phyloP scores from a whole-genome alignment of 2,329 filamentous ascomycete species.

The Colletotrichum nymphaeae region DNA sequence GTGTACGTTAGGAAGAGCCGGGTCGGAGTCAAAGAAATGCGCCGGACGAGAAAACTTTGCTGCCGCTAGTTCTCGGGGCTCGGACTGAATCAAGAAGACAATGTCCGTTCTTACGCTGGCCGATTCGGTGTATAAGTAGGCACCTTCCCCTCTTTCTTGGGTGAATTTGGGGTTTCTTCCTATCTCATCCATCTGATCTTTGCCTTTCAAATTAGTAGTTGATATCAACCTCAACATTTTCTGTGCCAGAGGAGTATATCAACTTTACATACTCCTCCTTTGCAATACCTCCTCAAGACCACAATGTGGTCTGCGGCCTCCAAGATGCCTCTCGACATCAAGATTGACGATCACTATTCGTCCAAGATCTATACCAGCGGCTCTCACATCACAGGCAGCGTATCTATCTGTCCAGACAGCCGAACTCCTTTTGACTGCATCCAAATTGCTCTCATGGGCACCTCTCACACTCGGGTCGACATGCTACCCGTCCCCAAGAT shows the following conservation, averaged over 20 bases:
- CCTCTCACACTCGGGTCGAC: constrained; percentile 61
- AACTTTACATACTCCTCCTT: background rate
- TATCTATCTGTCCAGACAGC: constrained; percentile 55
- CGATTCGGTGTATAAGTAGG: constrained; percentile 6
- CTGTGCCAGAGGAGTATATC: background rate
- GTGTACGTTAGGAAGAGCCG: constrained; percentile 29
- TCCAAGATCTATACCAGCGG: constrained; percentile 67
- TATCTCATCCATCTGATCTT: background rate
- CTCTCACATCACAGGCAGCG: constrained; percentile 61
- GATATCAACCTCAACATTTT: background rate
- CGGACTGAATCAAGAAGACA: background rate
- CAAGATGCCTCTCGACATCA: constrained; percentile 54
- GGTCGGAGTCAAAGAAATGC: constrained; percentile 3
- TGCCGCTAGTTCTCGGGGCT: background rate
- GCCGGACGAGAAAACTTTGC: background rate
- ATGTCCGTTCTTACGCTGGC: background rate
- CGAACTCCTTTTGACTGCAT: constrained; percentile 62
- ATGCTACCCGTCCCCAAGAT: constrained; percentile 59
- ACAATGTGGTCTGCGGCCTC: constrained; percentile 38
- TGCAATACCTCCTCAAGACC: background rate
- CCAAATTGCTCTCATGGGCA: constrained; percentile 64
- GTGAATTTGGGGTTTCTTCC: background rate
- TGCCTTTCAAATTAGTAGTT: background rate
- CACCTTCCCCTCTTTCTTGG: background rate
- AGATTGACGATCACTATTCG: constrained; percentile 63